phyloP scores from a whole-genome alignment of 1,284 basidiomycete genomes.

The Mycena sp. region DNA sequence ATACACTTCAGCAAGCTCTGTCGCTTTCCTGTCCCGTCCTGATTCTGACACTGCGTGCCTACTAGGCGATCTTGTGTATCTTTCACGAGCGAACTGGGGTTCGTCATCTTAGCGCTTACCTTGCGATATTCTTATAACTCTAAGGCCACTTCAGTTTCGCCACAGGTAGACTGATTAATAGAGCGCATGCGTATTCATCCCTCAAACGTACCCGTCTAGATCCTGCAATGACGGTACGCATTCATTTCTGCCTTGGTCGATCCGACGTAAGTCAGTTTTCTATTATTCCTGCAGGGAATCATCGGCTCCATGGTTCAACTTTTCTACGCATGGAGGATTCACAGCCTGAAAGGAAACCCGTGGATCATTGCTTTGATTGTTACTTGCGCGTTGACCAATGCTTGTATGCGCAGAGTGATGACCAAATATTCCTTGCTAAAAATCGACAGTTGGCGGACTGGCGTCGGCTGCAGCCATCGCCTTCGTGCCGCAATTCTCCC shows the following conservation, averaged over 20 bases:
- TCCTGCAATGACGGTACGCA: constrained; percentile 45
- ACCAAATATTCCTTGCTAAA: constrained; percentile 22
- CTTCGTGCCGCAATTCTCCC: constrained; percentile 35
- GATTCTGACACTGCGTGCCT: background rate
- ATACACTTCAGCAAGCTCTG: constrained; percentile 44
- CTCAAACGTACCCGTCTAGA: constrained; percentile 30
- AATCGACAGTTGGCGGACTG: constrained; percentile 37
- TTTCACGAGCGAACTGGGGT: constrained; percentile 49
- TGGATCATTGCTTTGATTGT: constrained; percentile 20
- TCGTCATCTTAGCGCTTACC: constrained; percentile 32
- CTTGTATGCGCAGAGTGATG: constrained; percentile 16
- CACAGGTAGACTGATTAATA: constrained; percentile 38
- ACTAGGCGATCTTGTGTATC: constrained; percentile 40
- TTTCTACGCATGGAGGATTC: constrained; percentile 51
- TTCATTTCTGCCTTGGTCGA: background rate
- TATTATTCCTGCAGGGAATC: constrained; percentile 41
- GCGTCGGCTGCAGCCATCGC: constrained; percentile 38
- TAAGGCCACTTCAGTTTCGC: constrained; percentile 38
- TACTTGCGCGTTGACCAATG: constrained; percentile 26
- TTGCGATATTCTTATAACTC: background rate
- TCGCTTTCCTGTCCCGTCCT: background rate
- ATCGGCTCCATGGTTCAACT: constrained; percentile 45
- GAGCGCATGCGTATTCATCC: constrained; percentile 31
- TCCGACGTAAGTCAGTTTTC: background rate
- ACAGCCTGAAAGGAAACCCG: constrained; percentile 29